Evolutionary conservation across 257 asterid genomes (phyloP).

Genomic region (Sherardia arvensis): DNA sequence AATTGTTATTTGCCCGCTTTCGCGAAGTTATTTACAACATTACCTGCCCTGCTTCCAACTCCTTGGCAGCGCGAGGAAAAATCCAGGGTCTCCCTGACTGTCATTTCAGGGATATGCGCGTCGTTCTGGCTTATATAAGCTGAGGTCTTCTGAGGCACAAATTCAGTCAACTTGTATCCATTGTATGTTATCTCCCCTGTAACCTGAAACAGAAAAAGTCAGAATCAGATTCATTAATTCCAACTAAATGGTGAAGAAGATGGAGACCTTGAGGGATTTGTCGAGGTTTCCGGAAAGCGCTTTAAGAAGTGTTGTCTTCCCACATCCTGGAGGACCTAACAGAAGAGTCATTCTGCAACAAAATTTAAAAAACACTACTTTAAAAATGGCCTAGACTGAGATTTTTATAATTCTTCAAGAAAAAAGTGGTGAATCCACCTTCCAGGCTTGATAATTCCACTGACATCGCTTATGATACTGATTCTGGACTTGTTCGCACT

Average conservation of each 20-base stretch:
- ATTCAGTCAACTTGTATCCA: constrained; percentile 48
- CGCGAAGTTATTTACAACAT: neutral
- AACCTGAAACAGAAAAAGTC: constrained; percentile 29
- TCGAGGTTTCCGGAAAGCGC: constrained; percentile 56
- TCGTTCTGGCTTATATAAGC: constrained; percentile 65
- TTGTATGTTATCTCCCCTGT: constrained; percentile 51
- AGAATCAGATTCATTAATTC: neutral
- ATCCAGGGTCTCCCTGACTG: constrained; percentile 54
- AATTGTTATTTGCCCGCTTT: too few relatives aligned
- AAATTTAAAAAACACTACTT: neutral
- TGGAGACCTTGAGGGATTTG: constrained; percentile 41
- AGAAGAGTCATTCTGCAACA: constrained; percentile 44
- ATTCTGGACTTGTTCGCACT: constrained; percentile 17
- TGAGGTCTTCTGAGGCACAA: constrained; percentile 61
- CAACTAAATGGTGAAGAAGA: constrained; percentile 2
- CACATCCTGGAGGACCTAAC: constrained; percentile 69
- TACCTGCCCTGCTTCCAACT: constrained; percentile 59
- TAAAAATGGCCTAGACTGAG: neutral
- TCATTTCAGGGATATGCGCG: constrained; percentile 61
- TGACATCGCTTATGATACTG: constrained; percentile 20
- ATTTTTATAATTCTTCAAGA: neutral
- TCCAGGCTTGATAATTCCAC: constrained; percentile 32
- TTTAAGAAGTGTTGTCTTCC: constrained; percentile 56
- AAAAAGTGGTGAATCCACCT: constrained; percentile 12
- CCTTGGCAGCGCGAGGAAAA: constrained; percentile 62